Evolutionary conservation across 2,329 filamentous ascomycete species (phyloP).

Genomic region (Hypoxylon sp.): DNA sequence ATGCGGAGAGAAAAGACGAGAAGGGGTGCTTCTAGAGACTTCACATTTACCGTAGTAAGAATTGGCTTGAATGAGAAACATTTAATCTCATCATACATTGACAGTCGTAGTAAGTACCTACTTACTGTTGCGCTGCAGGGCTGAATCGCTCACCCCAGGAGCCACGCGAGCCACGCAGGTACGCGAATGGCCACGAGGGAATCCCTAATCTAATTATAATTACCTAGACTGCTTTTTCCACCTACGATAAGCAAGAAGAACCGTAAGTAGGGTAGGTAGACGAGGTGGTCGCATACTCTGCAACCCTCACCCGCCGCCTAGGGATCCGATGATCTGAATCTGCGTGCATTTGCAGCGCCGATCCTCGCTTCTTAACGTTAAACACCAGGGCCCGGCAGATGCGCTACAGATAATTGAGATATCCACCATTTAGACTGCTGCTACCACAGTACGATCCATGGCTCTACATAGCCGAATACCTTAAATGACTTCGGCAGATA

Average conservation of each 20-base stretch:
- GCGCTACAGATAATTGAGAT: not conserved
- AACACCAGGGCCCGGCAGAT: conserved; percentile 19
- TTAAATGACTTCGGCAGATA: conserved; percentile 23
- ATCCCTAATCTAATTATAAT: conserved; percentile 32
- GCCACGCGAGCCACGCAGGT: conserved; percentile 42
- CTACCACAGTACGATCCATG: conserved; percentile 18
- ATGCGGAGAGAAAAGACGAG: not conserved
- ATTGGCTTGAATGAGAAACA: conserved; percentile 13
- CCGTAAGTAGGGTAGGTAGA: conserved; percentile 6
- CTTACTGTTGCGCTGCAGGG: conserved; percentile 25
- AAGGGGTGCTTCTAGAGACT: conserved; percentile 13
- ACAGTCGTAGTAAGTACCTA: conserved; percentile 18
- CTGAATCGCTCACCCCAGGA: conserved; percentile 26
- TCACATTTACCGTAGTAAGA: conserved; percentile 1
- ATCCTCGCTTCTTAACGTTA: conserved; percentile 27
- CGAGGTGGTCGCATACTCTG: conserved; percentile 39
- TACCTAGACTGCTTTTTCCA: conserved; percentile 10
- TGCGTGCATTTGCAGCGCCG: conserved; percentile 35
- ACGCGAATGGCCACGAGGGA: conserved; percentile 40
- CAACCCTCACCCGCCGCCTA: conserved; percentile 20
- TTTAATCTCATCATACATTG: conserved; percentile 5
- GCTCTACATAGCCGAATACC: conserved; percentile 27
- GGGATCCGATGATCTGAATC: conserved; percentile 28
- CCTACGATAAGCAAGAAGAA: conserved; percentile 5
- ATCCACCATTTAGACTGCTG: conserved; percentile 30